Conservation (phyloP, 2,329 filamentous ascomycete genomes). For the Pseudomassariella vexata region DNA sequence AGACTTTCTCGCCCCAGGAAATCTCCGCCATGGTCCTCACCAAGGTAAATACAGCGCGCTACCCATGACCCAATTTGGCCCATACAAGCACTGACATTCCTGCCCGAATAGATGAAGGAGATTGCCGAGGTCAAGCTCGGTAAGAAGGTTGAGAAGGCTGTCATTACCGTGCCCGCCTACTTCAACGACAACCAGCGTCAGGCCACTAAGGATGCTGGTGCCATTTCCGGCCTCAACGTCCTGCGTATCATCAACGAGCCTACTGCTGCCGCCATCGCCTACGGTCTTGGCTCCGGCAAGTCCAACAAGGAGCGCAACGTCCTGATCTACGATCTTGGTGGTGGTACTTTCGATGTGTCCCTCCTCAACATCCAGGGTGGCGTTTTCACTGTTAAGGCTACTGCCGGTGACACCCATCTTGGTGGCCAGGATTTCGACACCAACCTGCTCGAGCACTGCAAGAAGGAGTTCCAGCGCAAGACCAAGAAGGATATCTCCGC, state of each 20-base stretch:
- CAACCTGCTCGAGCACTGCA: conserved; percentile 92
- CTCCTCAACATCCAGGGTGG: conserved; percentile 98
- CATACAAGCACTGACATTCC: conserved; percentile 14
- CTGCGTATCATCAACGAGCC: conserved; percentile 99
- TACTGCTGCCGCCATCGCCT: conserved; percentile 95
- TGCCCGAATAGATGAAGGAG: conserved; percentile 83
- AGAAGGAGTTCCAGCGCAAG: conserved; percentile 85
- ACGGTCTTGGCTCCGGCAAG: conserved; percentile 93
- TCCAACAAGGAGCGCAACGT: conserved; percentile 97
- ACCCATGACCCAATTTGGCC: not conserved
- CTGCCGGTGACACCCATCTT: conserved; percentile 93
- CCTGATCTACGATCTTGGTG: conserved; percentile 98
- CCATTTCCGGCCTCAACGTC: conserved; percentile 94
- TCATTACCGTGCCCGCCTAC: conserved; percentile 98
- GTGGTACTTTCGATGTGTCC: conserved; percentile 99
- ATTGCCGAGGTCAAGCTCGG: conserved; percentile 97
- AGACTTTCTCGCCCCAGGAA: conserved; percentile 96
- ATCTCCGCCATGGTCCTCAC: conserved; percentile 97
- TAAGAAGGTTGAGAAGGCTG: conserved; percentile 98
- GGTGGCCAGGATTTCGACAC: conserved; percentile 97
- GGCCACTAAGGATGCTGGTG: conserved; percentile 98
- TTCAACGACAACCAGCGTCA: conserved; percentile 99
- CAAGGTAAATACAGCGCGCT: conserved; percentile 59
- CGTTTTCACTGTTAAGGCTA: conserved; percentile 99
- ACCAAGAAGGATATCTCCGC: conserved; percentile 73